Percentiles rank a stretch among this genome's conserved stretches.
These are phyloP conservation scores for Kodamaea jinghongensis DNA, from an alignment of 805 yeast species.

Conservation along the genomic window DNA sequence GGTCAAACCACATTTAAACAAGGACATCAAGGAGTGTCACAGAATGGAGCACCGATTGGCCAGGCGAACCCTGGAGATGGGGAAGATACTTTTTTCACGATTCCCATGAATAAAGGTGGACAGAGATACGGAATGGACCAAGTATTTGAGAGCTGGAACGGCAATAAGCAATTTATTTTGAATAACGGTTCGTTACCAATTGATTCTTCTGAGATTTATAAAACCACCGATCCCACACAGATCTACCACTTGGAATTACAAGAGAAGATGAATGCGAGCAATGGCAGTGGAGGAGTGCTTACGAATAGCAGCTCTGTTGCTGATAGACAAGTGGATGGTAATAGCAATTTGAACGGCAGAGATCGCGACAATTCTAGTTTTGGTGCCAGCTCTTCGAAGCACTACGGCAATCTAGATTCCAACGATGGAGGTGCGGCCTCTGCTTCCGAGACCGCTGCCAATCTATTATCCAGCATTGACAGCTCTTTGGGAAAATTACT, in stretches of 20 bases:
- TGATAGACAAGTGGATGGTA: background rate
- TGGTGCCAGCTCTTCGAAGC: background rate
- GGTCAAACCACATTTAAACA: too few species aligned
- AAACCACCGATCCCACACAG: slow-evolving; percentile 27
- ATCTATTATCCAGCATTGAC: slow-evolving; percentile 6
- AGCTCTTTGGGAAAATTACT: slow-evolving; percentile 7
- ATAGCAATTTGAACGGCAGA: background rate
- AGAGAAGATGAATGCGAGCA: slow-evolving; percentile 1
- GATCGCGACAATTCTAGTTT: background rate
- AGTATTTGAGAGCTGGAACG: slow-evolving; percentile 51
- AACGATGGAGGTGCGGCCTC: background rate
- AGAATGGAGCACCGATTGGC: too few species aligned
- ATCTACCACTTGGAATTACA: slow-evolving; percentile 38
- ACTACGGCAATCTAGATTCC: background rate
- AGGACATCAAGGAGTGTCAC: background rate
- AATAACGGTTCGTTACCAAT: slow-evolving; percentile 12
- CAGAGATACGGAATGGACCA: slow-evolving; percentile 49
- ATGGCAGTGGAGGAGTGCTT: too few species aligned
- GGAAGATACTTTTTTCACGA: slow-evolving; percentile 9
- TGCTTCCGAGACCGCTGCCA: slow-evolving; percentile 1
- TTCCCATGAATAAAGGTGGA: slow-evolving; percentile 41
- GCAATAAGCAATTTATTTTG: slow-evolving; percentile 26
- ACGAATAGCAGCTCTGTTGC: too few species aligned
- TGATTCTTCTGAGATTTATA: slow-evolving; percentile 29
- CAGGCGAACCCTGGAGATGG: background rate